Percentiles rank a stretch among this genome's conserved stretches.
phyloP scores from a whole-genome alignment of 73 alveolate genomes.

The Paramecium pentaurelia region DNA sequence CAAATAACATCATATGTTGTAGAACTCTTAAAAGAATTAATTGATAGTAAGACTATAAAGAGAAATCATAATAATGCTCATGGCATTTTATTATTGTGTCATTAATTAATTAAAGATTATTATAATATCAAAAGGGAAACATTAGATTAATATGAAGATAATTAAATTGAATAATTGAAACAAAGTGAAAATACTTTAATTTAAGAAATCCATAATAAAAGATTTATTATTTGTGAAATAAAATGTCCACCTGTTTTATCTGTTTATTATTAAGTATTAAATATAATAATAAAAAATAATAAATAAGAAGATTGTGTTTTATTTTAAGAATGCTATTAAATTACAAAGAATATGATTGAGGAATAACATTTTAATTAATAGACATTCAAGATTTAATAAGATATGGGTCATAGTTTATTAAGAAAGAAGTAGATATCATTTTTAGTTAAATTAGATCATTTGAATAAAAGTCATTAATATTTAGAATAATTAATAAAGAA shows the following conservation, averaged over 20 bases:
- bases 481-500: background rate
- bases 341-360: background rate
- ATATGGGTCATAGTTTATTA: background rate
- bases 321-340: background rate
- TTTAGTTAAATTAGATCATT: background rate
- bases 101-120: slow-evolving; percentile 19
- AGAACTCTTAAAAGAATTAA: background rate
- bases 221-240: background rate
- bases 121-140: background rate
- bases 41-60: background rate
- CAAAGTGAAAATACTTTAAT: background rate
- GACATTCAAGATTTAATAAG: background rate
- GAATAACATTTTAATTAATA: background rate
- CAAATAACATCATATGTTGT: background rate
- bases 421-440: background rate
- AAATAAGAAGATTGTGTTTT: background rate
- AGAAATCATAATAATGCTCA: slow-evolving; percentile 10
- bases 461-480: background rate
- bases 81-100: background rate
- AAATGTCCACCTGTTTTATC: background rate
- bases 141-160: background rate
- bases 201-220: background rate
- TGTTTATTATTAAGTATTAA: background rate
- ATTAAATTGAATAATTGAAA: background rate
- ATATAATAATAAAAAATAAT: background rate